Percentiles rank a stretch among this genome's conserved stretches.
Evolutionary conservation across 1,284 basidiomycete species (phyloP).

Genomic region (Phellinidium pouzarii): DNA sequence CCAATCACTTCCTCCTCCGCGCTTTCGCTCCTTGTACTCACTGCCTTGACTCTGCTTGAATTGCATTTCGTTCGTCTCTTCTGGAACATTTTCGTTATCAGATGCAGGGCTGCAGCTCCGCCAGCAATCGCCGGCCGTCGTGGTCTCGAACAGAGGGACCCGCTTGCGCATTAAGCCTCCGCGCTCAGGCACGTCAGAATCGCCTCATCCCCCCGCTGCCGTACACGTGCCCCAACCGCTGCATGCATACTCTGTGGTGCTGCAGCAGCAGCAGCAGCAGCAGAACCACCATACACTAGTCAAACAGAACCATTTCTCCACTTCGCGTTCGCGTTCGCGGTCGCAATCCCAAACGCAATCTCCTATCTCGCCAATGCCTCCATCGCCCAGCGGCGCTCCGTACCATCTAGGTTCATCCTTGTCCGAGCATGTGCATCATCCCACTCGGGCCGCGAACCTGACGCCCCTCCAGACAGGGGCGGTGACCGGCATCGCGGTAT

Average conservation of each 20-base stretch:
- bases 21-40: slow-evolving; percentile 13
- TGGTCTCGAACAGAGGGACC: background rate
- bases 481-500: background rate
- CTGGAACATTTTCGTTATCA: slow-evolving; percentile 3
- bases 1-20: background rate
- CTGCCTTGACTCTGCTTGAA: slow-evolving; percentile 4
- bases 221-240: background rate
- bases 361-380: slow-evolving; percentile 23
- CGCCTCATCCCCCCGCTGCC: slow-evolving; percentile 19
- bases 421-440: background rate
- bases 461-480: background rate
- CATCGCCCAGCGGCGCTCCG: background rate
- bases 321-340: slow-evolving; percentile 13
- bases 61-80: slow-evolving; percentile 4
- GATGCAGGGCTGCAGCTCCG: slow-evolving; percentile 2
- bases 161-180: background rate
- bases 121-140: background rate
- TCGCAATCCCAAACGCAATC: slow-evolving; percentile 19
- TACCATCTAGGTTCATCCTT: background rate
- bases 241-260: slow-evolving; percentile 1
- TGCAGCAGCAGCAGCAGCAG: too few relatives aligned
- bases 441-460: too few relatives aligned
- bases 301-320: background rate
- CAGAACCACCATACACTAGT: too few relatives aligned
- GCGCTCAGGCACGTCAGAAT: slow-evolving; percentile 9